Percentiles rank a stretch among this genome's conserved stretches.
Evolutionary conservation across 805 yeast species (phyloP).

Genomic region (Scheffersomyces coipomensis): DNA sequence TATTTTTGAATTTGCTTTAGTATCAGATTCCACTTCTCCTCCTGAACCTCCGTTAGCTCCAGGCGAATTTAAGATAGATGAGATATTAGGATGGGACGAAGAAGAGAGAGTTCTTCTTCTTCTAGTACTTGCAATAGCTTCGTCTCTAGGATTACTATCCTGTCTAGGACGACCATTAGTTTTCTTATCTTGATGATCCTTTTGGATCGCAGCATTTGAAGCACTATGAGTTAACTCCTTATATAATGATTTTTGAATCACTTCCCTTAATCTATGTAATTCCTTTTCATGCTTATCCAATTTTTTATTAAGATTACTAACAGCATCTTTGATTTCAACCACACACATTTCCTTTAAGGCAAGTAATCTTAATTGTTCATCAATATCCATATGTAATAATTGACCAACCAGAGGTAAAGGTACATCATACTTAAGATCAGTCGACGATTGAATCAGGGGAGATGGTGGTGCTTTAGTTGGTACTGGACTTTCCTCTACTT

Average conservation of each 20-base stretch:
- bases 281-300: constrained; percentile 47
- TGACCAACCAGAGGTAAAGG: constrained; percentile 32
- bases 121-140: constrained; percentile 26
- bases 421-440: constrained; percentile 23
- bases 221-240: constrained; percentile 29
- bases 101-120: constrained; percentile 14
- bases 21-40: background rate
- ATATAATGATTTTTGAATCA: constrained; percentile 46
- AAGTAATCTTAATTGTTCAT: constrained; percentile 54
- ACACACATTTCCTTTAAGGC: constrained; percentile 71
- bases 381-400: constrained; percentile 37
- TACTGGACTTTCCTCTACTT: background rate
- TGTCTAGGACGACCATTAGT: constrained; percentile 14
- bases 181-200: background rate
- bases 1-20: constrained; percentile 16
- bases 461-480: constrained; percentile 1
- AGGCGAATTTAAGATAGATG: background rate
- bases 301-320: constrained; percentile 40
- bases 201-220: background rate
- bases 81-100: constrained; percentile 3
- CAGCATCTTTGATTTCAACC: constrained; percentile 59
- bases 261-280: constrained; percentile 47
- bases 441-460: background rate
- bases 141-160: constrained; percentile 23
- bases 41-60: background rate